Evolutionary conservation across 2,329 filamentous ascomycete species (phyloP).

Genomic region (Drechmeria coniospora): DNA sequence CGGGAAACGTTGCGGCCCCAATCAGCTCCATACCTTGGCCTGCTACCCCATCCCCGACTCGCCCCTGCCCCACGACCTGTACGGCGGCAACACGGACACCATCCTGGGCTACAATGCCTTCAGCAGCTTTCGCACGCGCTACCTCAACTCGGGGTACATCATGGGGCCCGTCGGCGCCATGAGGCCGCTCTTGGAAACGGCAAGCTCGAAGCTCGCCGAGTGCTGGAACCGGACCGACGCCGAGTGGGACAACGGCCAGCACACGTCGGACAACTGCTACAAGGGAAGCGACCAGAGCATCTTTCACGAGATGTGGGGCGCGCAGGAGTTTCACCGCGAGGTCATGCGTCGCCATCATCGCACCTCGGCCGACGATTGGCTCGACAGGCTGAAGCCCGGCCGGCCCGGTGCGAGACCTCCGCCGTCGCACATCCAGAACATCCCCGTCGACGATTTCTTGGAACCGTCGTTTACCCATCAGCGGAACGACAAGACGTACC

Average conservation of each 20-base stretch:
- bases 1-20: constrained; percentile 13
- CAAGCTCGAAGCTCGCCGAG: constrained; percentile 8
- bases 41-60: constrained; percentile 15
- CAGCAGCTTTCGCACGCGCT: constrained; percentile 10
- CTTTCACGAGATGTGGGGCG: constrained; percentile 14
- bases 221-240: constrained; percentile 5
- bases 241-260: constrained; percentile 6
- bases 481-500: constrained; percentile 6
- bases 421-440: constrained; percentile 5
- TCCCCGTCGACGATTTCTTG: constrained; percentile 8
- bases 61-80: constrained; percentile 10
- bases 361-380: constrained; percentile 5
- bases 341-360: constrained; percentile 13
- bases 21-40: constrained; percentile 8
- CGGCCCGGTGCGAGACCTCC: constrained; percentile 9
- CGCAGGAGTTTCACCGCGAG: constrained; percentile 15
- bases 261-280: constrained; percentile 8
- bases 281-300: constrained; percentile 14
- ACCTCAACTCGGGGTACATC: constrained; percentile 12
- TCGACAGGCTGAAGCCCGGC: constrained; percentile 8
- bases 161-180: constrained; percentile 12
- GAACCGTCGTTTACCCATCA: constrained; percentile 12
- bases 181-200: constrained; percentile 9
- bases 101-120: constrained; percentile 5
- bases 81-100: constrained; percentile 10